Evolutionary conservation across 495 filamentous ascomycete genomes (phyloP).

Genomic region (Podospora appendiculata): DNA sequence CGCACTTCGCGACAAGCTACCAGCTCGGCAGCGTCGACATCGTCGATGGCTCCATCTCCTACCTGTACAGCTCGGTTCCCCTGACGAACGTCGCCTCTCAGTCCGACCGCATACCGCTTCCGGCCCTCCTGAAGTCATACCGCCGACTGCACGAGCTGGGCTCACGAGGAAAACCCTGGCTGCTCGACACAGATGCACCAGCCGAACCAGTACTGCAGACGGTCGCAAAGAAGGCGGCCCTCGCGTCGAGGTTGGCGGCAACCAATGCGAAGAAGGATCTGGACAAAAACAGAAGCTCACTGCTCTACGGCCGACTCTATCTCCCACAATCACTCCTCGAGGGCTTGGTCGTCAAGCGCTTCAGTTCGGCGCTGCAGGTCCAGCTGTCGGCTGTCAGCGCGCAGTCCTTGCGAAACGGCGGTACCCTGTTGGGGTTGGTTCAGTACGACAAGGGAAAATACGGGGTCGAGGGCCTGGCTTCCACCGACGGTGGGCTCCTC

Average conservation of each 20-base stretch:
- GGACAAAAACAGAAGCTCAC: conserved; percentile 29
- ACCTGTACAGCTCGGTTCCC: conserved; percentile 78
- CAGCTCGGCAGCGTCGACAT: conserved; percentile 74
- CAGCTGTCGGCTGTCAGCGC: conserved; percentile 79
- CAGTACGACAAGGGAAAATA: conserved; percentile 87
- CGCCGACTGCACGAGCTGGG: conserved; percentile 32
- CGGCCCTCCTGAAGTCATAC: conserved; percentile 39
- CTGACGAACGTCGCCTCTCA: conserved; percentile 43
- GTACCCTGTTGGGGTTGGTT: conserved; percentile 67
- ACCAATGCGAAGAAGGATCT: too few relatives aligned
- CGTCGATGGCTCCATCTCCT: conserved; percentile 86
- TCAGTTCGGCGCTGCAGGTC: conserved; percentile 71
- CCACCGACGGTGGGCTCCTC: conserved; percentile 82
- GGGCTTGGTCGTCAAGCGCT: conserved; percentile 74
- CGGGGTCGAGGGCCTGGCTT: conserved; percentile 83
- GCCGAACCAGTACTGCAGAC: background rate
- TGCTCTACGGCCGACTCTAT: conserved; percentile 86
- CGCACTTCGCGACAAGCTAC: conserved; percentile 88
- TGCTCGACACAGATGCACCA: background rate
- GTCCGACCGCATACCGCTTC: conserved; percentile 38
- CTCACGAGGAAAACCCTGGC: conserved; percentile 5
- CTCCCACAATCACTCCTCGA: conserved; percentile 78
- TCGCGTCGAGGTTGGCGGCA: background rate
- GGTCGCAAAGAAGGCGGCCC: background rate
- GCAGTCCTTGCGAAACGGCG: conserved; percentile 61